Evolutionary conservation across 2,329 filamentous ascomycete genomes (phyloP), one percentile per base, ranked within the genome.

Genomic region (Trichoderma atroviride): DNA sequence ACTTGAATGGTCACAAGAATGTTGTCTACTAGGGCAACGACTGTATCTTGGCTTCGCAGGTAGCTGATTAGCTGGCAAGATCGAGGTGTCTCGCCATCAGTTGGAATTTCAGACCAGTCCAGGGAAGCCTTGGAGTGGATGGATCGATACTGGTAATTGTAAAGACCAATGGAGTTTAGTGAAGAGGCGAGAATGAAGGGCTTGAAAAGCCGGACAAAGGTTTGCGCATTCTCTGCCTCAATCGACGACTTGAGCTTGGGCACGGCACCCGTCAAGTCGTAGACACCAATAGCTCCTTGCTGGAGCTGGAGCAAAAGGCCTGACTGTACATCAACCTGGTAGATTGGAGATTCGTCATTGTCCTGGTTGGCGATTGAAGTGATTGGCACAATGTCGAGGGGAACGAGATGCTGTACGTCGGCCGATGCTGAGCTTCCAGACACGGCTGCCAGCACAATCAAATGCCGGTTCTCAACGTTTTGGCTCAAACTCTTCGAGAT

Each of bases 1-100:
- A 91, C 81, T 74, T 93, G 91, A 63, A 94, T 83, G 1, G 88
- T 91, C 19, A 93, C 82, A 37, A 95, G 81, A 56, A 88, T 84
- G 55, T 86, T 85, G 37, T 87, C 87, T n/a, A 85, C 79, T 7
- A 94, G 80, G 3, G 87, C 91, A 24, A 93, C 85, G 5, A 87
- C 88, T 43, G 91, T 81, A 61, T 91, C 89, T 59, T 91, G 83
- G 68, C 90, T 89, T 2, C 87, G 83, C 71, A 92, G 88, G 76
- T 91, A 90, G 22, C 85, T 82, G 31, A 87, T 79, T n/a, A 90
- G 80, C 5, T 83, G 79, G 71, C 82, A 85, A 29, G 75, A 73
- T 22, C 69, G 77, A 5, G 76, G 74, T 16, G 73, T 73, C 76
- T 82, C 74, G 75, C 73, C 74, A 75, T 82, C 78, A 71, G 77